A percentile compares a stretch with the other conserved stretches of the same genome.
Conservation (phyloP, 2,329 filamentous ascomycete species). For the Cucurbitaria berberidis region DNA sequence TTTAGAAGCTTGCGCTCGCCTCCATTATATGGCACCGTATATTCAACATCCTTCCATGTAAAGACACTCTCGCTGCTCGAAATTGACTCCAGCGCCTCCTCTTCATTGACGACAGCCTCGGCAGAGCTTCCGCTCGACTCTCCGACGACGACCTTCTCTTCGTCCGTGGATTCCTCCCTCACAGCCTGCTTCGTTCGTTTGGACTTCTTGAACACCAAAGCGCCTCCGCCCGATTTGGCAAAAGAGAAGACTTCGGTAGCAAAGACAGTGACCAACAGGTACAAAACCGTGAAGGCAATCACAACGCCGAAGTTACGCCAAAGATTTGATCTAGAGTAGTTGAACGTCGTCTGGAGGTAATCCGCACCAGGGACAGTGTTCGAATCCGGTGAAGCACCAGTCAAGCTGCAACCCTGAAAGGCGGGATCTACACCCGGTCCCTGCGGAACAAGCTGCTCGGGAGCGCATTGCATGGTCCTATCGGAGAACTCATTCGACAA, state of each 20-base stretch:
- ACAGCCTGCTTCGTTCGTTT: slow-evolving; percentile 63
- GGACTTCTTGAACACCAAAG: slow-evolving; percentile 74
- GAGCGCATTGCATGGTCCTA: slow-evolving; percentile 63
- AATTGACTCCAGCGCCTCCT: slow-evolving; percentile 44
- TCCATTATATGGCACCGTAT: slow-evolving; percentile 72
- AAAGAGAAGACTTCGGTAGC: slow-evolving; percentile 74
- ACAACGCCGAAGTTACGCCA: slow-evolving; percentile 81
- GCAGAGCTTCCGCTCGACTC: slow-evolving; percentile 32
- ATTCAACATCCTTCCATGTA: slow-evolving; percentile 57
- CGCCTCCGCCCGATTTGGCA: slow-evolving; percentile 67
- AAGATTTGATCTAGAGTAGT: slow-evolving; percentile 63
- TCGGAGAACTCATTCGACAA: slow-evolving; percentile 69
- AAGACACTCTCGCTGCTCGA: slow-evolving; percentile 48
- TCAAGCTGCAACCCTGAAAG: slow-evolving; percentile 68
- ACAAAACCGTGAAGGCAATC: slow-evolving; percentile 76
- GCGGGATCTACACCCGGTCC: slow-evolving; percentile 61
- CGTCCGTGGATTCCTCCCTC: slow-evolving; percentile 58
- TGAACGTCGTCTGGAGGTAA: slow-evolving; percentile 63
- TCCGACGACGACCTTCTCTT: slow-evolving; percentile 59
- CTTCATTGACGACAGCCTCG: slow-evolving; percentile 32
- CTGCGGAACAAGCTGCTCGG: slow-evolving; percentile 64
- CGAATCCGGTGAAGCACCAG: slow-evolving; percentile 62
- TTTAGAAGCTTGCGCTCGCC: slow-evolving; percentile 69
- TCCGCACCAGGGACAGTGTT: slow-evolving; percentile 59
- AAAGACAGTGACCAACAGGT: slow-evolving; percentile 72